Evolutionary conservation across 1,139 yeast genomes (phyloP).

Genomic region (Eremothecium coryli): DNA sequence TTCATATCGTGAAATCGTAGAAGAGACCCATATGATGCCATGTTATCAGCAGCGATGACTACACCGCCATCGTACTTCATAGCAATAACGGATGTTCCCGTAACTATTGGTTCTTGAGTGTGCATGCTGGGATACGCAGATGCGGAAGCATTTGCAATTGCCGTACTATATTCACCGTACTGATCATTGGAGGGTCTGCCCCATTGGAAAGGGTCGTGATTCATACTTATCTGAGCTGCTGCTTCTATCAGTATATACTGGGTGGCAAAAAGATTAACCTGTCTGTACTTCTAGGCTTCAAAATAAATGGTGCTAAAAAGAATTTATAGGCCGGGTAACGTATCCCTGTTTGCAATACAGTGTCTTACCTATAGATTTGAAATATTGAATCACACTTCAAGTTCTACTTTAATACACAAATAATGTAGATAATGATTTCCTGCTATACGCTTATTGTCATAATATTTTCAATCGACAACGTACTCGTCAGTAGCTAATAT

Average conservation of each 20-base stretch:
- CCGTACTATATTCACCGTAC: constrained; percentile 69
- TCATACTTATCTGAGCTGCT: constrained; percentile 46
- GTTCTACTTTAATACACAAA: too few relatives aligned
- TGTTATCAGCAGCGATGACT: constrained; percentile 87
- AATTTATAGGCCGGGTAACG: too few relatives aligned
- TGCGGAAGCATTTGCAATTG: constrained; percentile 45
- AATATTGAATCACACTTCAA: too few relatives aligned
- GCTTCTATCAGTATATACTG: background rate
- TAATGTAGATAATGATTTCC: too few relatives aligned
- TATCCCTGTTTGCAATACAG: too few relatives aligned
- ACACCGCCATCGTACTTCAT: constrained; percentile 86
- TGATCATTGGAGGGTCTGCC: constrained; percentile 82
- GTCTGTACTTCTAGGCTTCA: too few relatives aligned
- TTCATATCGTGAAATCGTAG: constrained; percentile 80
- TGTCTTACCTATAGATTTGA: too few relatives aligned
- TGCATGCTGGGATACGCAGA: constrained; percentile 53
- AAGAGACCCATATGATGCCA: constrained; percentile 91
- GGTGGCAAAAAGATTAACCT: constrained; percentile 5
- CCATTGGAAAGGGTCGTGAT: constrained; percentile 93
- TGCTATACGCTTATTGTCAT: too few relatives aligned
- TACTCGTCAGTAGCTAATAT: constrained; percentile 57
- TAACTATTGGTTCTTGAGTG: constrained; percentile 90
- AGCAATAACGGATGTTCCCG: constrained; percentile 93
- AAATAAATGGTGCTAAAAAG: too few relatives aligned
- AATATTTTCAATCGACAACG: constrained; percentile 45